A percentile compares a stretch with the other conserved stretches of the same genome.
Conservation (phyloP, 352 stramenopile species). For the Globisporangium yorkense region DNA sequence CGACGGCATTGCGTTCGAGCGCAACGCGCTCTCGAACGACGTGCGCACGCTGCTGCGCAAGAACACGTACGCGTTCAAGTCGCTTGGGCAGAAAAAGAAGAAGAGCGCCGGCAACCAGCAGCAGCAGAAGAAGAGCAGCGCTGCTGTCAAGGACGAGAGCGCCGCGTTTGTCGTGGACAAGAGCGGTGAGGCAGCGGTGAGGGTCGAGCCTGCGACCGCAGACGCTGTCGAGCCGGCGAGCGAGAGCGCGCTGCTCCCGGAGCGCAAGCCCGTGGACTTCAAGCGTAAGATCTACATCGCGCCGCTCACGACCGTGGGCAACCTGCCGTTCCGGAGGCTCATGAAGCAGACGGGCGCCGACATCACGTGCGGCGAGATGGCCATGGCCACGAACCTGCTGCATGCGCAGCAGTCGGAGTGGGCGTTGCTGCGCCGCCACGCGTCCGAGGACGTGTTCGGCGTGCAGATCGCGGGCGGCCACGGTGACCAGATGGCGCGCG, state of each 20-base stretch:
- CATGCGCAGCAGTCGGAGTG: constrained; percentile 95
- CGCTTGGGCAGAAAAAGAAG: constrained; percentile 60
- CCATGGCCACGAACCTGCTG: constrained; percentile 93
- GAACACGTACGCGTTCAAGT: constrained; percentile 89
- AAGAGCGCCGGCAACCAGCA: constrained; percentile 31
- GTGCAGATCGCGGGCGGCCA: constrained; percentile 94
- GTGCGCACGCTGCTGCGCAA: constrained; percentile 86
- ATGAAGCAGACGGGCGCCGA: constrained; percentile 97
- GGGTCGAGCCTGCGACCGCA: background rate
- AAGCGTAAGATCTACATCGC: constrained; percentile 98
- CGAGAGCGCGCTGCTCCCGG: constrained; percentile 41
- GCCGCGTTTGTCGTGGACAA: background rate
- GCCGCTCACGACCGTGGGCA: constrained; percentile 99
- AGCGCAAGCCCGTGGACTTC: constrained; percentile 95
- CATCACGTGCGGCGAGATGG: constrained; percentile 99
- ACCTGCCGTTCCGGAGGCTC: constrained; percentile 97
- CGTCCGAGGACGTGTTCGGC: constrained; percentile 97
- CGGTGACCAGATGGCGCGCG: constrained; percentile 91
- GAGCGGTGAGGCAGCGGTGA: background rate
- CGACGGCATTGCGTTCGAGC: constrained; percentile 38
- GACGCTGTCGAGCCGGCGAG: constrained; percentile 23
- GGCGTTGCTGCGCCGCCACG: constrained; percentile 95
- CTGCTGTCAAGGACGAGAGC: background rate
- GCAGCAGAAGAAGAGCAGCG: constrained; percentile 20
- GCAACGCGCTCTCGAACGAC: constrained; percentile 86